A percentile compares a stretch with the other conserved stretches of the same genome.
Evolutionary conservation across 73 alveolate genomes (phyloP).

Genomic region (Symbiodinium pilosum): DNA sequence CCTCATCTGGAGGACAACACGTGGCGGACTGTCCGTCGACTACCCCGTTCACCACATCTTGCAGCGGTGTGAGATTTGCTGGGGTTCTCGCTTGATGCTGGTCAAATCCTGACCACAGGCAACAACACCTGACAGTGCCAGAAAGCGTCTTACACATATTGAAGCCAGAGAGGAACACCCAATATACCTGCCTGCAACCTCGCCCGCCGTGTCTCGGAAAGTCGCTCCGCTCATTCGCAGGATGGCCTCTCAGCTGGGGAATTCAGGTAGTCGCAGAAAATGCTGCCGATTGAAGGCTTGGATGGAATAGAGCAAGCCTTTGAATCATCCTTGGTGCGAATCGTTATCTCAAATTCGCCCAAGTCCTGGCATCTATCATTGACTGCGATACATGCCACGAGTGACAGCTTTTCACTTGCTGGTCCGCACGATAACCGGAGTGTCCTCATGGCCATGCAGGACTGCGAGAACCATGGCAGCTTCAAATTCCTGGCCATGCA

Average conservation of each 20-base stretch:
- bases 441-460: neutral
- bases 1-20: no score
- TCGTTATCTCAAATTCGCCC: conserved; percentile 12
- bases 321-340: neutral
- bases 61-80: no score
- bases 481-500: neutral
- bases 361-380: neutral
- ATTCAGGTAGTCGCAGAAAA: no score
- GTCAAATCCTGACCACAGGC: conserved; percentile 45
- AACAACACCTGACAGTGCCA: neutral
- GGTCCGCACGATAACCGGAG: neutral
- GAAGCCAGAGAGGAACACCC: neutral
- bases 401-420: neutral
- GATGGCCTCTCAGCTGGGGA: neutral
- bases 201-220: conserved; percentile 11
- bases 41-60: no score
- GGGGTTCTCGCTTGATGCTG: neutral
- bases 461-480: neutral
- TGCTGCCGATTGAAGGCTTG: no score
- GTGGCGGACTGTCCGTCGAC: no score
- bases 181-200: neutral
- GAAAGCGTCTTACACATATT: neutral
- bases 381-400: no score
- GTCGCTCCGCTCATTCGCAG: conserved; percentile 22
- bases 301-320: no score